A percentile compares a stretch with the other conserved stretches of the same genome.
These are phyloP conservation scores for Lavandula angustifolia DNA, from an alignment of 257 asterid genomes.

Conservation along the genomic window DNA sequence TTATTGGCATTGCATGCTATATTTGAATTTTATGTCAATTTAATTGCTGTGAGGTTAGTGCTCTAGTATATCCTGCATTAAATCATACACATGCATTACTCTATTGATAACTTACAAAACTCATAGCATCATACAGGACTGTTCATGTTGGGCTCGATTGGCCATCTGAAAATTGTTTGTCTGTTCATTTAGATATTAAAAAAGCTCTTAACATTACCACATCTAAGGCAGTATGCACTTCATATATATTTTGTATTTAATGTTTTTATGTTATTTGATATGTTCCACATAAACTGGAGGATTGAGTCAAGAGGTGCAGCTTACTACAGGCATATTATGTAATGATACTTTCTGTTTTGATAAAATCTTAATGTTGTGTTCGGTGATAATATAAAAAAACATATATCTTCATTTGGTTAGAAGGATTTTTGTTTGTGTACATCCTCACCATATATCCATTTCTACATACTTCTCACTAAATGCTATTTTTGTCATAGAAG, in stretches of 20 bases:
- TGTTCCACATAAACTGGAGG: conserved; percentile 6
- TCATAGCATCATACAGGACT: neutral
- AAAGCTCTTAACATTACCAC: neutral
- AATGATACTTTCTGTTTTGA: conserved; percentile 10
- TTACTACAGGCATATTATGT: neutral
- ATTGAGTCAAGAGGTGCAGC: conserved; percentile 10
- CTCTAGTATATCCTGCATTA: no score
- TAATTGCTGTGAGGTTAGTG: neutral
- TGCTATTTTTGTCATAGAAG: neutral
- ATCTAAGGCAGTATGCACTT: neutral
- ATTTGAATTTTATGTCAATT: neutral
- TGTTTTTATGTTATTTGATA: neutral
- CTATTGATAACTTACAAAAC: neutral
- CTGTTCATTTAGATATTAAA: neutral
- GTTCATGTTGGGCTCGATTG: neutral
- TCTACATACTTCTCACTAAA: neutral
- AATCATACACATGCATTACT: neutral
- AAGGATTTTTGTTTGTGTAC: neutral
- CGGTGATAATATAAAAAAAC: no score
- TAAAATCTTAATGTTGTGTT: no score
- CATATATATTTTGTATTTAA: neutral
- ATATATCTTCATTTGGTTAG: neutral
- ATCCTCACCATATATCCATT: neutral
- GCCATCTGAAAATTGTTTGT: neutral
- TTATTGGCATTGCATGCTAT: conserved; percentile 7